Evolutionary conservation across 2,329 filamentous ascomycete genomes (phyloP), one percentile per base, ranked within the genome.

Genomic region (Corniculantispora saksenae): DNA sequence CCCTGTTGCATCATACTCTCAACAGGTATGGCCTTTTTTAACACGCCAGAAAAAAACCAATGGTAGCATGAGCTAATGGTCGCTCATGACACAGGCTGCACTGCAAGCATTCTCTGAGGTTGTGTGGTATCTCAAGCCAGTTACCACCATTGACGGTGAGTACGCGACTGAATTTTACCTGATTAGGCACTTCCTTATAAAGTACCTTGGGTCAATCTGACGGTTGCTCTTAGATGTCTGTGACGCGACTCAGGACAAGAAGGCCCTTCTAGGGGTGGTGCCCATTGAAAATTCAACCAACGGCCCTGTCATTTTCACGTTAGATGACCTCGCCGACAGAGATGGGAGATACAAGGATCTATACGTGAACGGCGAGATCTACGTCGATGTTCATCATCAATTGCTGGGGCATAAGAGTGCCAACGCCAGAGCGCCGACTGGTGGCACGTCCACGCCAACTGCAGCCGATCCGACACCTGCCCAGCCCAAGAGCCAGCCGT

Each of bases 231-330:
- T 69, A 90, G 92, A 95, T 74, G 88, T 97, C 71, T 97, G 97
- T 76, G 83, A 89, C 59, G 84, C 88, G 19, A 91, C 97, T 7
- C 92, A 96, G 73, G 82, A 83, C 45, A 84, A 86, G 65, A 75
- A 80, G 53, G 87, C 86, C 0, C 78, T 84, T 61, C 89, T 89
- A 64, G 95, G 94, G 70, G 91, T 98, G 38, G 91, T 97, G 1
- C 95, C 95, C 8, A 94, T 97, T 78, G 94, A 98, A 76, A 99
- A 99, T 81, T 96, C 92, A 48, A 94, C 92, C 74, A 97, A 98
- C 77, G 95, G 95, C 72, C 90, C 91, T 63, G 95, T 99, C 58
- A 88, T 95, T 64, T 91, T 93, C 76, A 97, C 94, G 0, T 85
- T 98, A 27, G 94, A 97, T 78, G 87, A 94, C 69, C 87, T 99